These are phyloP conservation scores for Podaxis pistillaris DNA, from an alignment of 768 basidiomycete genomes.

Conservation along the genomic window DNA sequence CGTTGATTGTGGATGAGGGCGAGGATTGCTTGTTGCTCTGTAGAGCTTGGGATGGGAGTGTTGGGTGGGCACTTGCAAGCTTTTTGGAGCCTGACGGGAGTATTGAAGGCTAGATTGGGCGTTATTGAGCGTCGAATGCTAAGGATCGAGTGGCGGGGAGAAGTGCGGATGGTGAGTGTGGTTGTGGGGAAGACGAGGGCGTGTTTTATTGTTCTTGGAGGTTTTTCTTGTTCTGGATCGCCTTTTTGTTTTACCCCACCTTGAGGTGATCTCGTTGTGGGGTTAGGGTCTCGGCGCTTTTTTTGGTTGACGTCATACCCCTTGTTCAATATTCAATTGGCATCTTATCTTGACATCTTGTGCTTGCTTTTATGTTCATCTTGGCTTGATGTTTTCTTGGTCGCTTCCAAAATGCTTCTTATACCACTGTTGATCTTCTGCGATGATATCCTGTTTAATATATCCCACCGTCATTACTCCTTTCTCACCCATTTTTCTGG, in stretches of 20 bases:
- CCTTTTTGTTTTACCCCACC: slow-evolving; percentile 1
- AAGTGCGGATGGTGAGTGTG: not conserved
- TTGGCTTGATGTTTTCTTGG: not conserved
- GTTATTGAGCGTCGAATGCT: not conserved
- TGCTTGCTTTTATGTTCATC: slow-evolving; percentile 1
- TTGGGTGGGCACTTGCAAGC: slow-evolving; percentile 84
- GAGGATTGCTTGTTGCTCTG: slow-evolving; percentile 81
- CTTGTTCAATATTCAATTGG: not conserved
- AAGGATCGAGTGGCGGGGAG: not conserved
- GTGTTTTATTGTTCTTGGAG: not conserved
- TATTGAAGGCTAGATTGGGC: not conserved
- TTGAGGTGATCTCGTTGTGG: not conserved
- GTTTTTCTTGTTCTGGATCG: not conserved
- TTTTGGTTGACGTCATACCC: slow-evolving; percentile 8
- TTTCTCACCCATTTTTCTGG: not conserved
- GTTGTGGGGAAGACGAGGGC: not conserved
- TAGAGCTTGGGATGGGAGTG: slow-evolving; percentile 48
- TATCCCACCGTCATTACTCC: not conserved
- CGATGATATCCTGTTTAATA: slow-evolving; percentile 2
- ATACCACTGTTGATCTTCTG: not conserved
- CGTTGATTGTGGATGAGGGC: slow-evolving; percentile 71
- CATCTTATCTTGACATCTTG: slow-evolving; percentile 9
- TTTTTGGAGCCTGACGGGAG: slow-evolving; percentile 63
- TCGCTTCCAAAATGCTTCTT: not conserved
- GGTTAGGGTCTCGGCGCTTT: slow-evolving; percentile 7